Evolutionary conservation across 495 filamentous ascomycete genomes (phyloP), one percentile per base, ranked within the genome.

Genomic region (Hypoxylon crocopeplum): DNA sequence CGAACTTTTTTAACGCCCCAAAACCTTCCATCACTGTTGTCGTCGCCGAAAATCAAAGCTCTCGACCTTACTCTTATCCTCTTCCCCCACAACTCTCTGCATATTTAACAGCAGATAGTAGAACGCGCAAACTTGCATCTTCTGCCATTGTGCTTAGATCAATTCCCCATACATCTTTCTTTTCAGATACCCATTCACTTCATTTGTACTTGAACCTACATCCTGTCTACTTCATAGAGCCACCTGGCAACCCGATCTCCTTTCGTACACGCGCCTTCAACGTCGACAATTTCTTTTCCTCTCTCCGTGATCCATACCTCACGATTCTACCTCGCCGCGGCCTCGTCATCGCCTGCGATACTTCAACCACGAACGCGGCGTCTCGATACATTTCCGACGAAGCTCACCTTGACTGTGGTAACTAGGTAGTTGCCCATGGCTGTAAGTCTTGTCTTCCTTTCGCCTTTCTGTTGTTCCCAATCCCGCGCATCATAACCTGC

Each of bases 141-240:
- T 30, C 16, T n/a, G 16, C 30, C n/a, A 33, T 54, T 37, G 36
- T 25, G 50, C 22, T 42, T 24, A 37, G 22, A 32, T 55, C 51
- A 50, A 56, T 51, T 48, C 53, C 48, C 27, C 20, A 53, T 49
- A 51, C 19, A 21, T 51, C 30, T 7, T 46, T 49, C 36, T 64
- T 56, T 64, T 48, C 46, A 44, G 61, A 64, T 64, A 64, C 61
- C 61, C 61, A 45, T 47, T 37, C 29, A 19, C 41, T 59, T 48
- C 42, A 37, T 49, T 30, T 42, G 19, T 41, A 20, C 41, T 53
- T 29, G 48, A 52, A 47, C 48, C 27, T 41, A 37, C 24, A 15
- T 15, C 19, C 29, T 34, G 13, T 19, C 25, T 33, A 10, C 48
- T 34, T 4, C 5, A 33, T 60, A 39, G 59, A 57, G 59, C 59